Evolutionary conservation across 805 yeast species (phyloP).

Genomic region (Ogataea neopini): DNA sequence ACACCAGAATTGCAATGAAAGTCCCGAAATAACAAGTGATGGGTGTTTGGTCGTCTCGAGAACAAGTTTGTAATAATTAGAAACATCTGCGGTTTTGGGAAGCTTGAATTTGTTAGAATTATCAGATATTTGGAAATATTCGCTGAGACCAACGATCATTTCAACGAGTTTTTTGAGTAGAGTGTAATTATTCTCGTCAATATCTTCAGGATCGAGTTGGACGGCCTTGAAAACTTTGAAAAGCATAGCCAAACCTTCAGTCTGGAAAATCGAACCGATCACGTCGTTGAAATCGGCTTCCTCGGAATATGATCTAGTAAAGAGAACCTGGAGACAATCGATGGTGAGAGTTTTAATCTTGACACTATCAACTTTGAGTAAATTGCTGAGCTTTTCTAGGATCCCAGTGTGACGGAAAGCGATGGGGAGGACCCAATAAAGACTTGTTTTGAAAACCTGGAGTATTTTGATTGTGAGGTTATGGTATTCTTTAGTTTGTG

Average conservation of each 20-base stretch:
- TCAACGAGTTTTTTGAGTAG: slow-evolving; percentile 88
- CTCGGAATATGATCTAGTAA: slow-evolving; percentile 72
- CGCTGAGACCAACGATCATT: slow-evolving; percentile 85
- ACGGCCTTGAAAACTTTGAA: slow-evolving; percentile 61
- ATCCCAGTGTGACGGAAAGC: slow-evolving; percentile 69
- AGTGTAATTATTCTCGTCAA: slow-evolving; percentile 73
- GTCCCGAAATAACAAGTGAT: slow-evolving; percentile 85
- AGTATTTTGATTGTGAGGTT: slow-evolving; percentile 64
- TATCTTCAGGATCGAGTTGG: slow-evolving; percentile 63
- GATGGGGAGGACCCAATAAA: slow-evolving; percentile 87
- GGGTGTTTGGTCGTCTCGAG: slow-evolving; percentile 80
- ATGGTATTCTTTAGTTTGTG: slow-evolving; percentile 12
- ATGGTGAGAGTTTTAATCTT: slow-evolving; percentile 79
- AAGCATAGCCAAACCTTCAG: slow-evolving; percentile 72
- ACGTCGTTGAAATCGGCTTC: slow-evolving; percentile 73
- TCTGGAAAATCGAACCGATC: slow-evolving; percentile 73
- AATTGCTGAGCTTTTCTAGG: slow-evolving; percentile 58
- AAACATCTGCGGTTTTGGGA: slow-evolving; percentile 60
- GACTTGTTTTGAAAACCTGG: slow-evolving; percentile 83
- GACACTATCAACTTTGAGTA: slow-evolving; percentile 57
- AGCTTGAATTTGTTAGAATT: slow-evolving; percentile 32
- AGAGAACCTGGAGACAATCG: slow-evolving; percentile 86
- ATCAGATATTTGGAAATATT: slow-evolving; percentile 51
- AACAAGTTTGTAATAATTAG: slow-evolving; percentile 70
- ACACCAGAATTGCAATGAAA: slow-evolving; percentile 94